Percentiles rank a stretch among this genome's conserved stretches.
Evolutionary conservation across 306 rosid genomes (phyloP).

Genomic region (Sophora flavescens): DNA sequence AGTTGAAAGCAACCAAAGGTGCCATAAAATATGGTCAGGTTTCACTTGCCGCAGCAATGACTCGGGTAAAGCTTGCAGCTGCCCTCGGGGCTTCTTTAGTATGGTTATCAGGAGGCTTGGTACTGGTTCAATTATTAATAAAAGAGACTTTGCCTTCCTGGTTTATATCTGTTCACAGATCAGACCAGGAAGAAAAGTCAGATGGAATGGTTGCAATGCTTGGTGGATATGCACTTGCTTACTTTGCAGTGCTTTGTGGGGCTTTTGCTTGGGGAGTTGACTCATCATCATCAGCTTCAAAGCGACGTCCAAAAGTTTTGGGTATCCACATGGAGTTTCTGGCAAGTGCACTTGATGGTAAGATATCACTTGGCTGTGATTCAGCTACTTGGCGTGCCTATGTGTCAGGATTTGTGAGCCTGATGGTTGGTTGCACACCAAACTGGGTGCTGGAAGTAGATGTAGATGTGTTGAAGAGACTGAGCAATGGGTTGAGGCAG

Average conservation of each 20-base stretch:
- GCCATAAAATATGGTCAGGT: conserved; percentile 63
- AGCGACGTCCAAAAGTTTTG: conserved; percentile 80
- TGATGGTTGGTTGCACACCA: conserved; percentile 85
- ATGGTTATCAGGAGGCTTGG: conserved; percentile 85
- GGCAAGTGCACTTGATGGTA: conserved; percentile 94
- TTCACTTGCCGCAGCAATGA: conserved; percentile 82
- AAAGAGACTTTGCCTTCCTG: conserved; percentile 94
- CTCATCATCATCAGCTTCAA: conserved; percentile 82
- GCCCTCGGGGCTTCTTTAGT: conserved; percentile 90
- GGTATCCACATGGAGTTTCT: conserved; percentile 87
- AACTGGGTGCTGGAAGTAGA: conserved; percentile 90
- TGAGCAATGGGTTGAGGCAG: conserved; percentile 80
- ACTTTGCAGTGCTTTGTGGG: conserved; percentile 83
- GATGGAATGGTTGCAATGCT: conserved; percentile 89
- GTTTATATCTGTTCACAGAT: conserved; percentile 84
- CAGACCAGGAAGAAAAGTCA: conserved; percentile 62
- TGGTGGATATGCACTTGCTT: conserved; percentile 86
- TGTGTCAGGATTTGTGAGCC: conserved; percentile 81
- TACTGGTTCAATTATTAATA: conserved; percentile 78
- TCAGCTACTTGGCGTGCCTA: conserved; percentile 91
- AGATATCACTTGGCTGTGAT: conserved; percentile 91
- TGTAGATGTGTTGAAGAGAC: conserved; percentile 75
- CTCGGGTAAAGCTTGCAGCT: conserved; percentile 85
- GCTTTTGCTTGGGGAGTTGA: conserved; percentile 95
- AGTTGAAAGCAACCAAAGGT: conserved; percentile 58